These are phyloP conservation scores for Diplocarpon rosae DNA, from an alignment of 2,329 filamentous ascomycete species.

Conservation along the genomic window DNA sequence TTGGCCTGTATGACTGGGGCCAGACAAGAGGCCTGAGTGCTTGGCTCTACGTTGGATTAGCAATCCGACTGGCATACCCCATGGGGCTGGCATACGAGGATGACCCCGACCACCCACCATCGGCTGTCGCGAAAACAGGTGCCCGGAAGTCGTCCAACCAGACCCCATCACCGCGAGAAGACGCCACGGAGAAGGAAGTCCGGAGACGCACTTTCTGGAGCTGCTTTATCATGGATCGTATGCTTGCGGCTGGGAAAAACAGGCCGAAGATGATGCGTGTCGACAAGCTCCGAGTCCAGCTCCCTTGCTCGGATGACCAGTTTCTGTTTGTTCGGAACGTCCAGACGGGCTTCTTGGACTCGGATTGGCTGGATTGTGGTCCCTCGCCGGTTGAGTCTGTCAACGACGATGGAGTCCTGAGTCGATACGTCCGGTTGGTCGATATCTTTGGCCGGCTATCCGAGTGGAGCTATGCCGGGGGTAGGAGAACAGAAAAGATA, in stretches of 20 bases:
- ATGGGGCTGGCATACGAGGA: slow-evolving; percentile 50
- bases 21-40: slow-evolving; percentile 49
- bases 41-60: slow-evolving; percentile 56
- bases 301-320: slow-evolving; percentile 55
- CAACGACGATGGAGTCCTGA: slow-evolving; percentile 28
- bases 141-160: slow-evolving; percentile 12
- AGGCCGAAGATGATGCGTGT: slow-evolving; percentile 47
- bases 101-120: slow-evolving; percentile 23
- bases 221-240: slow-evolving; percentile 61
- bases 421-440: slow-evolving; percentile 45
- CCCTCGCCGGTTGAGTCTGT: slow-evolving; percentile 28
- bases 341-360: slow-evolving; percentile 37
- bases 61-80: slow-evolving; percentile 46
- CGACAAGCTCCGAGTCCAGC: slow-evolving; percentile 50
- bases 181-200: slow-evolving; percentile 50
- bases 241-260: slow-evolving; percentile 53
- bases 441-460: slow-evolving; percentile 49
- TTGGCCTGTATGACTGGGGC: slow-evolving; percentile 62
- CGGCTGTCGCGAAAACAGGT: slow-evolving; percentile 11
- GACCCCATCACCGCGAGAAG: slow-evolving; percentile 21
- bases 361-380: slow-evolving; percentile 33
- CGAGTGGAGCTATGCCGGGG: slow-evolving; percentile 41
- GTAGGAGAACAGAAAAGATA: slow-evolving; percentile 37
- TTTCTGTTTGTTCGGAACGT: slow-evolving; percentile 53
- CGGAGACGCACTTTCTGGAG: slow-evolving; percentile 63